Evolutionary conservation across 2,329 filamentous ascomycete genomes (phyloP), one percentile per base, ranked within the genome.

Genomic region (Fusarium sp.): DNA sequence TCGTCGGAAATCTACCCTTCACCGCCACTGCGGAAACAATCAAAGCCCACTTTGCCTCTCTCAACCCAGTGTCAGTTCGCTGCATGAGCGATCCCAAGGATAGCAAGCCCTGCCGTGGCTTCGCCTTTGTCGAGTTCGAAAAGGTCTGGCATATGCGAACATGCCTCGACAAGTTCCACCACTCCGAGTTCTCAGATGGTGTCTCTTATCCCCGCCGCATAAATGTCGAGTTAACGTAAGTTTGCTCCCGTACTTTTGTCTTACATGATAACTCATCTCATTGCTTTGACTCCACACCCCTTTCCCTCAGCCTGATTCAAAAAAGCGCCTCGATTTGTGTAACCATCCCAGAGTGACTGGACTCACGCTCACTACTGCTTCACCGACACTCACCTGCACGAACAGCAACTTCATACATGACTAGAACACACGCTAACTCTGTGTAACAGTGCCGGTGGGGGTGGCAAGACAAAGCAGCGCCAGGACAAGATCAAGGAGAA

Each of bases 71-170:
- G 22, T 79, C 81, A 31, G 82, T 83, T 63, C 93, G 95, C 28
- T 91, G 94, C 69, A 89, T 93, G 53, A 93, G 91, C 59, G 88
- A 93, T 77, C 90, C 90, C 74, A 85, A 85, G 60, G 86, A 90
- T 72, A 86, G 88, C 18, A 86, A 85, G 61, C 75, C 91, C 73
- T 92, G 90, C 78, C 92, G 92, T 75, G 93, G 94, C 39, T 92
- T 93, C 77, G 94, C 93, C 11, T 97, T 98, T 82, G 86, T 98
- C 76, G 95, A 98, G 82, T 98, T 98, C 80, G 91, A 91, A 72
- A 88, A 91, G 75, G 97, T 91, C 83, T 93, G 95, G 82, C 90
- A 92, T 79, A 97, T 97, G 94, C 93, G 97, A 86, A 96, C 94
- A 36, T 97, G 94, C 79, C 87, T 98, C 68, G 93, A 95, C 82